A percentile compares a stretch with the other conserved stretches of the same genome.
These are phyloP conservation scores for Scutellaria baicalensis DNA, from an alignment of 257 asterid species.

Conservation along the genomic window DNA sequence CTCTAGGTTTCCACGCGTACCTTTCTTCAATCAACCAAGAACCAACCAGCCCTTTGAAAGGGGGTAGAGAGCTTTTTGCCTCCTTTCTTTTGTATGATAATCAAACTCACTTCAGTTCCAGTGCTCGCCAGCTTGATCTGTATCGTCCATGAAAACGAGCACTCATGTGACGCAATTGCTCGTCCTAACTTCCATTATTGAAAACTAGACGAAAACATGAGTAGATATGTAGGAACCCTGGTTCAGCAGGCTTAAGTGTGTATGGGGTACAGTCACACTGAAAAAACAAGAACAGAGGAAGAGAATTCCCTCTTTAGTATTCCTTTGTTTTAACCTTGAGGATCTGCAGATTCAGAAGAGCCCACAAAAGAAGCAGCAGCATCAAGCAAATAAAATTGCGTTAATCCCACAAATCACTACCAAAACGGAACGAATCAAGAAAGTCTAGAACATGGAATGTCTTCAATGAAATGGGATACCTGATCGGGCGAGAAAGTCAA, in stretches of 20 bases:
- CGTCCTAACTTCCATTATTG: neutral
- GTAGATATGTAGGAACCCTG: constrained; percentile 52
- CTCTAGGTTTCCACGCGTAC: too few relatives aligned
- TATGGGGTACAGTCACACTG: constrained; percentile 92
- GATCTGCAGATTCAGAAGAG: constrained; percentile 33
- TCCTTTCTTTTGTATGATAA: constrained; percentile 85
- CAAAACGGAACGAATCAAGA: too few relatives aligned
- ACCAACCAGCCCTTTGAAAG: constrained; percentile 67
- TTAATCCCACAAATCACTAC: too few relatives aligned
- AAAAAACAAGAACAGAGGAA: constrained; percentile 60
- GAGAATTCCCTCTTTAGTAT: constrained; percentile 58
- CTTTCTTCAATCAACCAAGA: constrained; percentile 88
- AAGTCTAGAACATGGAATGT: neutral
- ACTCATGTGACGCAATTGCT: neutral
- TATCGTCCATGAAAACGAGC: neutral
- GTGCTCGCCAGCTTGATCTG: constrained; percentile 81
- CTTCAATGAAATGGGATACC: constrained; percentile 27
- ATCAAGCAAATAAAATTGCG: too few relatives aligned
- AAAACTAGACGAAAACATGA: neutral
- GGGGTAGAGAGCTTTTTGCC: constrained; percentile 75
- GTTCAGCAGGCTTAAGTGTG: constrained; percentile 82
- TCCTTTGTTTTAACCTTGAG: constrained; percentile 60
- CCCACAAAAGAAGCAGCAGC: neutral
- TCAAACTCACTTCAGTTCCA: constrained; percentile 83
- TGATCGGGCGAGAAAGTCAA: constrained; percentile 64